Evolutionary conservation across 2,329 filamentous ascomycete genomes (phyloP), one percentile per base, ranked within the genome.

Genomic region (Aspergillus glaucus): DNA sequence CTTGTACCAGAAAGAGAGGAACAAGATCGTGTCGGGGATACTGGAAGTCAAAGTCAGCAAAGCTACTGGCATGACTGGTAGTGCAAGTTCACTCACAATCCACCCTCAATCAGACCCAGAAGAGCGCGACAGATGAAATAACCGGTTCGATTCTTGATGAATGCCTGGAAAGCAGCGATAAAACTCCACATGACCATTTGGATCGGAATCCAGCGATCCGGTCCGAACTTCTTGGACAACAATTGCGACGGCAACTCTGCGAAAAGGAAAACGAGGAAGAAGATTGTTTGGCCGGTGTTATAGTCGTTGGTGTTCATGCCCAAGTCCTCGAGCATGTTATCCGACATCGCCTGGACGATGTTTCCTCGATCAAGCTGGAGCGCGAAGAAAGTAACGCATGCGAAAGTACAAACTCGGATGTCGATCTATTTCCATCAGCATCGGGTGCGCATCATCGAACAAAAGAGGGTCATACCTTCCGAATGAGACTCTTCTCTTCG

Each of bases 1-100:
- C 42, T 81, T 89, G 69, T 89, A 91, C 67, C 85, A 91, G 65
- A 90, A 90, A 3, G 80, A 84, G 4, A 88, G 72, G 65, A 85
- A 89, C 0, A 73, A 59, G 12, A 73, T 70, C 0, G 68, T 71
- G 17, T 73, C 70, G 2, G 70, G 68, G 41, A 73, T 73, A 50
- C 66, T 70, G 34, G 6, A 14, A 39, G 4, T 36, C 8, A 6
- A 15, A 15, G 40, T 56, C 43, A 61, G 44, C 12, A 21, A 12
- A 1, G 4, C 15, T 6, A 6, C 19, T 8, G 22, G 14, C n/a
- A 41, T 14, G n/a, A 77, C 74, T 42, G 12, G 8, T 10, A 24
- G 6, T 21, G 7, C n/a, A 8, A 12, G 10, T 12, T n/a, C 24
- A 83, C 83, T 59, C 80, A 85, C 28, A 80, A 80, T 19, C 79